Percentiles rank a stretch among this genome's conserved stretches.
phyloP scores from a whole-genome alignment of 176 grass and related monocot genomes.

The Ensete ventricosum region DNA sequence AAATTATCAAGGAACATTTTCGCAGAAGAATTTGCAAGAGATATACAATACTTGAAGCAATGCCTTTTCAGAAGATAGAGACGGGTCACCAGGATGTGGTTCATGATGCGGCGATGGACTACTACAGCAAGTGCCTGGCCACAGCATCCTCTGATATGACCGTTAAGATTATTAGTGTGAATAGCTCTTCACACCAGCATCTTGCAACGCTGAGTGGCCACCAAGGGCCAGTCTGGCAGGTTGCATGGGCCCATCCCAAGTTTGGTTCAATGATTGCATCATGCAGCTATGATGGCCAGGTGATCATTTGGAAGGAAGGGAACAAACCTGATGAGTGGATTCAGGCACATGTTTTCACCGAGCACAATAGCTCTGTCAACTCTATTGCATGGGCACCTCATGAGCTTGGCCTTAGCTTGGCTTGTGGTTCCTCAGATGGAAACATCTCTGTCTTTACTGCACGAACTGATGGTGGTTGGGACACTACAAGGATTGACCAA shows the following conservation, averaged over 20 bases:
- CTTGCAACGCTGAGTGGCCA: conserved; percentile 2
- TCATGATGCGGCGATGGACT: conserved; percentile 2
- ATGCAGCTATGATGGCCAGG: not conserved
- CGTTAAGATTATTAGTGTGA: not conserved
- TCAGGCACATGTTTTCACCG: not conserved
- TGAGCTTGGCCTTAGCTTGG: not conserved
- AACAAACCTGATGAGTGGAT: not conserved
- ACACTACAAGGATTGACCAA: not conserved
- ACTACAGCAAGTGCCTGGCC: not conserved
- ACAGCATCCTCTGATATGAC: not conserved
- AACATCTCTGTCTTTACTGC: conserved; percentile 9
- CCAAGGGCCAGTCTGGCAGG: conserved; percentile 9
- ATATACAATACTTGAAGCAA: not conserved
- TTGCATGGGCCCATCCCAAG: conserved; percentile 2
- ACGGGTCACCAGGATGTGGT: not conserved
- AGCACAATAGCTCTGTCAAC: conserved; percentile 7
- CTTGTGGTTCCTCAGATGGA: conserved; percentile 3
- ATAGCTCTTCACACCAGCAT: not conserved
- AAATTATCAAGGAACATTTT: no score
- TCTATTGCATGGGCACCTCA: conserved; percentile 8
- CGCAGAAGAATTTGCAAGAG: not conserved
- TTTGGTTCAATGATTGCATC: not conserved
- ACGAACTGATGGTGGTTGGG: not conserved
- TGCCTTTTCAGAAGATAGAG: not conserved
- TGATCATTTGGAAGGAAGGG: conserved; percentile 6